A percentile compares a stretch with the other conserved stretches of the same genome.
Conservation (phyloP, 1,284 basidiomycete genomes). For the Termitomyces sp. region DNA sequence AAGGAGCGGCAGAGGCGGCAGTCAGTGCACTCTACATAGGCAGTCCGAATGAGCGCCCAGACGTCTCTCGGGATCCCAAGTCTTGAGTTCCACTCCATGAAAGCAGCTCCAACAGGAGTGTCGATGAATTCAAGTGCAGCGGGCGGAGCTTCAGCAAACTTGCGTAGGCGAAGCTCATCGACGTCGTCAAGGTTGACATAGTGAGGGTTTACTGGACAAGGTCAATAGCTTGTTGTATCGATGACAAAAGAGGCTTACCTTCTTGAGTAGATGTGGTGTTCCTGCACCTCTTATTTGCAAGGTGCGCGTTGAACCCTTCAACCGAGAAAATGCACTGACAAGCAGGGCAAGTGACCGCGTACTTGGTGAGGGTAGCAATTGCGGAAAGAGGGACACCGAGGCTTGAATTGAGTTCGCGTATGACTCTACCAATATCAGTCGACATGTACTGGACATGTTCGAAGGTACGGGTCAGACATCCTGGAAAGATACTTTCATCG, state of each 20-base stretch:
- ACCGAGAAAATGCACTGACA: not conserved
- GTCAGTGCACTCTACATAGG: slow-evolving; percentile 8
- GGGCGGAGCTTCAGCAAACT: not conserved
- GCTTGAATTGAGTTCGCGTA: not conserved
- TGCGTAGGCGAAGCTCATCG: not conserved
- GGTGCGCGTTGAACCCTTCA: not conserved
- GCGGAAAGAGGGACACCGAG: not conserved
- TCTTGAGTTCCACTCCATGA: slow-evolving; percentile 17
- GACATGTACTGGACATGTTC: not conserved
- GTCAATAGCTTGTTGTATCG: not conserved
- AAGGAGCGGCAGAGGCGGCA: slow-evolving; percentile 10
- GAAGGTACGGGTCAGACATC: not conserved
- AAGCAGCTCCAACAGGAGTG: slow-evolving; percentile 7
- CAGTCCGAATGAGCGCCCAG: slow-evolving; percentile 4
- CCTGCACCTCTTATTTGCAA: not conserved
- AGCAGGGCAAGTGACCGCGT: not conserved
- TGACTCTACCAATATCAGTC: not conserved
- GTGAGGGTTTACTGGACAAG: not conserved
- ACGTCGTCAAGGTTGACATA: not conserved
- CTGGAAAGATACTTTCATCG: not conserved
- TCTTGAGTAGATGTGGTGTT: not conserved
- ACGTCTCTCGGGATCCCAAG: slow-evolving; percentile 13
- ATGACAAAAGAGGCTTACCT: not conserved
- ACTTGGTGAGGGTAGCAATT: not conserved
- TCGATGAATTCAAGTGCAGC: not conserved